Percentiles rank a stretch among this genome's conserved stretches.
Conservation (phyloP, 345 rosid genomes). For the Lepidium aucheri region DNA sequence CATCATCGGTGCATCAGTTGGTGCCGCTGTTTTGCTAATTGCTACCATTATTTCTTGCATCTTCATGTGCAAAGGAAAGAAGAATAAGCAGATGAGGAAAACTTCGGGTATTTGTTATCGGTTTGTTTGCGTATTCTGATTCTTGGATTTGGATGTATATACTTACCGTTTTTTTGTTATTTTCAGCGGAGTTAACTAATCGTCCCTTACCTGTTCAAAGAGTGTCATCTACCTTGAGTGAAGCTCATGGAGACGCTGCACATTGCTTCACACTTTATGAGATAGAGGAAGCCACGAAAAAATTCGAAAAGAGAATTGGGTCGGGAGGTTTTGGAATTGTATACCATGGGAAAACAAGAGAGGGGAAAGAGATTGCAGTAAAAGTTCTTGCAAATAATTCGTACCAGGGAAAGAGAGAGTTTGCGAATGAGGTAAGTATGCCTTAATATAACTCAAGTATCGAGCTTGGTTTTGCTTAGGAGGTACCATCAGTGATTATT, state of each 20-base stretch:
- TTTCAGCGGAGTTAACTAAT: constrained; percentile 23
- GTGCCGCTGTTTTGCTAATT: constrained; percentile 65
- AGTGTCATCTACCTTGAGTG: constrained; percentile 48
- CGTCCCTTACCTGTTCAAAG: constrained; percentile 45
- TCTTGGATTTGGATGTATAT: not conserved
- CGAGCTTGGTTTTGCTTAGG: not conserved
- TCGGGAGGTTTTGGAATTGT: constrained; percentile 98
- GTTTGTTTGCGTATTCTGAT: not conserved
- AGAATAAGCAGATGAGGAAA: constrained; percentile 17
- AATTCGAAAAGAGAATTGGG: constrained; percentile 79
- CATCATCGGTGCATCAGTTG: constrained; percentile 60
- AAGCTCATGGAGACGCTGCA: constrained; percentile 67
- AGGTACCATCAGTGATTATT: not conserved
- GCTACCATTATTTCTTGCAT: constrained; percentile 51
- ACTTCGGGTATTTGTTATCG: constrained; percentile 13
- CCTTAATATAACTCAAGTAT: not conserved
- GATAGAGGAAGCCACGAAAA: constrained; percentile 72
- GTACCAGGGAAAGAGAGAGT: constrained; percentile 90
- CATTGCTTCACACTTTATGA: constrained; percentile 71
- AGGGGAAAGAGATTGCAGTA: constrained; percentile 94
- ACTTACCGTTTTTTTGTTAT: not conserved
- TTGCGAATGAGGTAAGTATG: constrained; percentile 73
- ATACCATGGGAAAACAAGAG: constrained; percentile 71
- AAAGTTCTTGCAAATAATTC: constrained; percentile 76
- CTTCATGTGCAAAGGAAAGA: constrained; percentile 49